phyloP scores from a whole-genome alignment of 257 asterid species.

The Lavandula angustifolia region DNA sequence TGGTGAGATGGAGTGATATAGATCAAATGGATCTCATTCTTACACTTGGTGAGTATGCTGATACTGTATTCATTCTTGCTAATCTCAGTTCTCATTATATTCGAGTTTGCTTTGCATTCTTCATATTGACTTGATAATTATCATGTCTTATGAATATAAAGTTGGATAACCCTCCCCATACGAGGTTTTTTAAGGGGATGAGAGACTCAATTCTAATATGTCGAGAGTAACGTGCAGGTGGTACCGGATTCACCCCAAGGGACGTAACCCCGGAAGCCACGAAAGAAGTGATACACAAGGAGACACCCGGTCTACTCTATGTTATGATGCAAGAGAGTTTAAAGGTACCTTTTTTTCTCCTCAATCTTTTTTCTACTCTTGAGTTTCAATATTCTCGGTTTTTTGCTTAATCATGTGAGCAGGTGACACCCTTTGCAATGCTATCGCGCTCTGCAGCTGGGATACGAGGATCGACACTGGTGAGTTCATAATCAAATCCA shows the following conservation, averaged over 20 bases:
- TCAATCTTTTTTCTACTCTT: not conserved
- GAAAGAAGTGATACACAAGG: constrained; percentile 74
- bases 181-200: too few relatives aligned
- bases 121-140: too few relatives aligned
- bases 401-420: constrained; percentile 30
- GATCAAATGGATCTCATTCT: constrained; percentile 92
- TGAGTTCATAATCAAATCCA: constrained; percentile 30
- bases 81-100: constrained; percentile 8
- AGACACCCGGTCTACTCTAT: constrained; percentile 87
- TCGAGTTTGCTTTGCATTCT: too few relatives aligned
- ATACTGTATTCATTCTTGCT: constrained; percentile 17
- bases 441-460: constrained; percentile 97
- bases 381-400: constrained; percentile 5
- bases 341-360: constrained; percentile 53
- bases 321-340: constrained; percentile 96
- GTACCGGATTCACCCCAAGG: constrained; percentile 94
- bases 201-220: too few relatives aligned
- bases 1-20: constrained; percentile 83
- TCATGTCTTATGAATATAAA: too few relatives aligned
- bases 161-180: too few relatives aligned
- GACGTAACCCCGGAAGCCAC: constrained; percentile 99
- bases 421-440: constrained; percentile 96
- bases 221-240: constrained; percentile 53
- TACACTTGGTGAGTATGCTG: constrained; percentile 67
- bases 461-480: constrained; percentile 96